Percentiles rank a stretch among this genome's conserved stretches.
Conservation (phyloP, 345 rosid genomes). For the Ceriops tagal region DNA sequence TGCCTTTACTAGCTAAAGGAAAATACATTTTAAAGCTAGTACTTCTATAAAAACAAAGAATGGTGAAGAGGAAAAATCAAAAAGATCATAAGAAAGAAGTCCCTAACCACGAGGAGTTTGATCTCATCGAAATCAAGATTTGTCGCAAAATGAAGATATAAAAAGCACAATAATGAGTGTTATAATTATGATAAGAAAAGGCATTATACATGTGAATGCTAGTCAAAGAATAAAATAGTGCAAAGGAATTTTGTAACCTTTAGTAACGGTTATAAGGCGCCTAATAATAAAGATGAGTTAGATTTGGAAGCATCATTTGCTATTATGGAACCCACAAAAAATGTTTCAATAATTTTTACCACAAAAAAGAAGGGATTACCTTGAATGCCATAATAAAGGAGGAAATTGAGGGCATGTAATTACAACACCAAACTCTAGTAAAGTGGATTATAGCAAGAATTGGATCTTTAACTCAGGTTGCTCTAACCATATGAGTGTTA, state of each 20-base stretch:
- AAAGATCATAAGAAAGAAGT: background rate
- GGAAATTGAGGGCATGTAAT: background rate
- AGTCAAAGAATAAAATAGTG: background rate
- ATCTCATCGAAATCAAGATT: background rate
- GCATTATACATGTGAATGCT: background rate
- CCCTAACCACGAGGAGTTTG: rapidly evolving
- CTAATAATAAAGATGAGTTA: background rate
- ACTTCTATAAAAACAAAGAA: too few relatives aligned
- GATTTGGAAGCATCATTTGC: background rate
- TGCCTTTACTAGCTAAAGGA: too few relatives aligned
- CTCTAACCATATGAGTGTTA: too few relatives aligned
- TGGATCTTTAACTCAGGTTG: too few relatives aligned
- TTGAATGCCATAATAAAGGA: too few relatives aligned
- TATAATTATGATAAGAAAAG: background rate
- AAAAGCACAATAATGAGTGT: background rate
- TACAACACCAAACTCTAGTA: too few relatives aligned
- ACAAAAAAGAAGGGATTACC: too few relatives aligned
- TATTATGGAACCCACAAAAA: background rate
- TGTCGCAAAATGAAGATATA: background rate
- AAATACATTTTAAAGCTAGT: too few relatives aligned
- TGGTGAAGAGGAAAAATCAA: background rate
- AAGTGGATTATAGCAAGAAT: too few relatives aligned
- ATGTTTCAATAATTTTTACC: too few relatives aligned
- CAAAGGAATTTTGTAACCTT: background rate
- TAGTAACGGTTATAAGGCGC: background rate